Base-by-base conservation (phyloP, 192 early-diverging fungal species). In the Gonapodya prolifera region DNA sequence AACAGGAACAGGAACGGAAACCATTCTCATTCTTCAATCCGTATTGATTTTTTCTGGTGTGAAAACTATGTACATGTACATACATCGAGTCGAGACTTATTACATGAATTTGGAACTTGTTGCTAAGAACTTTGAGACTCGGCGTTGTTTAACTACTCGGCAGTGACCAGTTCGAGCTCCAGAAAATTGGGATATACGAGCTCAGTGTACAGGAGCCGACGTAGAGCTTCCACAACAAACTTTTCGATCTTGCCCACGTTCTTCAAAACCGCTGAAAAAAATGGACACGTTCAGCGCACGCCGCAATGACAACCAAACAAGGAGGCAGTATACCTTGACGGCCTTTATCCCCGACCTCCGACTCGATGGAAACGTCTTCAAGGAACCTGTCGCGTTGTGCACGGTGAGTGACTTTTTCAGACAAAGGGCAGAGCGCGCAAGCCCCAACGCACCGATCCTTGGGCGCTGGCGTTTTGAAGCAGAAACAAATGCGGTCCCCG, bases 241-340 rank as follows among this genome's bases (percentile, higher is more conserved):
- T 79, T 80, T 78, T 93, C 92, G 35, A 94, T 87, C 78, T 93
- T 93, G 78, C 90, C 92, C 2, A 94, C 91, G 77, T 94, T 94
- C 80, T 92, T 92, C 30, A 94, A 78, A 1, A 93, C 92, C 82
- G 33, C 75, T 31, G 23, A 78, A 30, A 78, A 18, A 34, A 73
- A 33, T 34, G 16, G 8, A 33, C 69, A 32, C 31, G 16, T 78
- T 28, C 2, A 34, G 70, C 16, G 30, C 2, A 23, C 18, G 30
- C 77, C 8, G 71, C 16, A 30, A 73, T 18, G 71, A 73, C 18
- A 8, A 73, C 2, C 71, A 18, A 61, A 69, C 2, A n/a, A 61
- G 13, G 35, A 31, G 28, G 30, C 28, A 2, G 31, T 70, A 80
- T 87, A 86, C 90, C 89, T 80, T 86, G 87, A 23, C 83, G 79